Evolutionary conservation across 2,329 filamentous ascomycete species (phyloP).

Genomic region (Penicillium occitanis): DNA sequence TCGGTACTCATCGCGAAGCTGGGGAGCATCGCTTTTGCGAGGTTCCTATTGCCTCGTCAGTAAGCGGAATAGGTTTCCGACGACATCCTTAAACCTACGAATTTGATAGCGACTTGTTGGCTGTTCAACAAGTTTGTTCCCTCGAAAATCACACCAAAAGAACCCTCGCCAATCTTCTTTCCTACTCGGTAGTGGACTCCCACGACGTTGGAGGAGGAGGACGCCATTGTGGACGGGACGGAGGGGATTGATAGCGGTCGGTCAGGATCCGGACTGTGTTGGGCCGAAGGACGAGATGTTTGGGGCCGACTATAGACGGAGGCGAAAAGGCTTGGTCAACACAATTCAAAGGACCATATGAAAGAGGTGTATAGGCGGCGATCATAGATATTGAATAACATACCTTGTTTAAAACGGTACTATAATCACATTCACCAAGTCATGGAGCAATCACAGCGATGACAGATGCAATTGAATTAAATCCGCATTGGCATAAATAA

Average conservation of each 20-base stretch:
- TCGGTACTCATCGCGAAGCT: slow-evolving; percentile 95
- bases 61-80: slow-evolving; percentile 18
- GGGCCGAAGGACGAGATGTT: background rate
- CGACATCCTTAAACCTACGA: slow-evolving; percentile 62
- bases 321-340: background rate
- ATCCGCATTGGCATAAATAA: background rate
- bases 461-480: slow-evolving; percentile 6
- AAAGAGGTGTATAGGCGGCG: background rate
- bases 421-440: background rate
- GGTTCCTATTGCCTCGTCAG: slow-evolving; percentile 67
- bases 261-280: background rate
- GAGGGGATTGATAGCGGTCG: background rate
- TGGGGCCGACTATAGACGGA: background rate
- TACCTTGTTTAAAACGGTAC: background rate
- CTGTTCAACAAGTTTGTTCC: slow-evolving; percentile 98
- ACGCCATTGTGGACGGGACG: slow-evolving; percentile 62
- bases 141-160: slow-evolving; percentile 98
- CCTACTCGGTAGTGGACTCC: slow-evolving; percentile 98
- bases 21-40: slow-evolving; percentile 95
- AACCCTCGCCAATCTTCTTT: slow-evolving; percentile 99
- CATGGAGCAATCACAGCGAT: background rate
- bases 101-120: slow-evolving; percentile 99
- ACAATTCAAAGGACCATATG: background rate
- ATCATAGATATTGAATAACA: background rate
- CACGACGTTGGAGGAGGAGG: slow-evolving; percentile 92